Percentiles rank a stretch among this genome's conserved stretches.
These are phyloP conservation scores for Penicillium sp. DNA, from an alignment of 2,329 filamentous ascomycete species.

Conservation along the genomic window DNA sequence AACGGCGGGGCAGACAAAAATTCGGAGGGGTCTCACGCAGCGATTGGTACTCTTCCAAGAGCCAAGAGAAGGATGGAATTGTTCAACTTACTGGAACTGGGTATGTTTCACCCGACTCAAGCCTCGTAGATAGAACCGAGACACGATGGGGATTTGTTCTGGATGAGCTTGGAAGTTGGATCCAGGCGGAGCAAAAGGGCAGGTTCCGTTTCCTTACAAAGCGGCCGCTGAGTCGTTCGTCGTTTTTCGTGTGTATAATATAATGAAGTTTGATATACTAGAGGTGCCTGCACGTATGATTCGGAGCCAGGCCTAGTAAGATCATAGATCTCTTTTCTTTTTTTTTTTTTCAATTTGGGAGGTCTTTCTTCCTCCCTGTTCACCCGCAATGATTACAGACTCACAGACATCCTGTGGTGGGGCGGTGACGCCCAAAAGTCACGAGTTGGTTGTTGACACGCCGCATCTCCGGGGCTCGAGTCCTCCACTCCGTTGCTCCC, in stretches of 20 bases:
- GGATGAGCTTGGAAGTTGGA: conserved; percentile 26
- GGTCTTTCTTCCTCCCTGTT: neutral
- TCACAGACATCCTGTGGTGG: conserved; percentile 22
- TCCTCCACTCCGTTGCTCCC: conserved; percentile 1
- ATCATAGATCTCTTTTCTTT: neutral
- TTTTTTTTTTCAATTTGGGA: conserved; percentile 9
- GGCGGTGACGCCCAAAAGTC: conserved; percentile 45
- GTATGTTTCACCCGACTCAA: conserved; percentile 36
- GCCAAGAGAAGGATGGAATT: conserved; percentile 3
- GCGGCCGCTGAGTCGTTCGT: conserved; percentile 16
- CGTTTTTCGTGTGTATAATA: conserved; percentile 6
- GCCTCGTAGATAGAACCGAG: conserved; percentile 33
- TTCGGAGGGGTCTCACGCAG: conserved; percentile 16
- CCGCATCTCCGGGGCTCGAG: conserved; percentile 14
- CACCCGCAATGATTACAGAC: neutral
- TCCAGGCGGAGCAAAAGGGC: conserved; percentile 34
- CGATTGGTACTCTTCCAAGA: conserved; percentile 13
- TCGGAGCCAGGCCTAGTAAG: neutral
- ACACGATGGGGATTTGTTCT: conserved; percentile 37
- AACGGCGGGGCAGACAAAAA: conserved; percentile 30
- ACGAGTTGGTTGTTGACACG: conserved; percentile 36
- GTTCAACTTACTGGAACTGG: conserved; percentile 40
- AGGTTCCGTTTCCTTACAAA: conserved; percentile 37
- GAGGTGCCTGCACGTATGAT: neutral
- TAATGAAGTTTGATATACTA: neutral